Evolutionary conservation across 2,329 filamentous ascomycete genomes (phyloP).

Genomic region (Scedosporium boydii): DNA sequence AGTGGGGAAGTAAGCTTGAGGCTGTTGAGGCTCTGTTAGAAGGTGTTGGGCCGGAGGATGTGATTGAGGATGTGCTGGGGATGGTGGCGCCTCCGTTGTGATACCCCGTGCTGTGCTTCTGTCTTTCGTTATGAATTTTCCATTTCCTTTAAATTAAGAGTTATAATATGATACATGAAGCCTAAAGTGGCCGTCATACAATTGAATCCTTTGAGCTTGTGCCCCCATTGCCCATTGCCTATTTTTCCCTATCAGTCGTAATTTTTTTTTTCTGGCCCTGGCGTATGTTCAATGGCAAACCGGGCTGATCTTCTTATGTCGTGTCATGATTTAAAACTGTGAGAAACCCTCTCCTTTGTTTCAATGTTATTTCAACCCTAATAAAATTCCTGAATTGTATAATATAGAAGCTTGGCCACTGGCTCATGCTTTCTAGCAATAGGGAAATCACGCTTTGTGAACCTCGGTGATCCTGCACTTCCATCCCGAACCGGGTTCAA

Average conservation of each 20-base stretch:
- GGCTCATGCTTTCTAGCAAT: constrained; percentile 3
- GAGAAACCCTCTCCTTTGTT: neutral
- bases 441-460: constrained; percentile 30
- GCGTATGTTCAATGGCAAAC: neutral
- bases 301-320: neutral
- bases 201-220: neutral
- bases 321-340: neutral
- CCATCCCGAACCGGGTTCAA: constrained; percentile 79
- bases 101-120: neutral
- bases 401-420: neutral
- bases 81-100: constrained; percentile 46
- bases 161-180: neutral
- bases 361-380: neutral
- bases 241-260: neutral
- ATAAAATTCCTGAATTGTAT: neutral
- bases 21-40: constrained; percentile 61
- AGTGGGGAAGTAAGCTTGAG: constrained; percentile 76
- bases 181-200: neutral
- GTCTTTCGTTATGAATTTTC: neutral
- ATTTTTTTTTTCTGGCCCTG: neutral
- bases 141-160: neutral
- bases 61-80: constrained; percentile 54
- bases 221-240: neutral
- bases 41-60: constrained; percentile 48
- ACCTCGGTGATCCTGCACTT: constrained; percentile 76